Evolutionary conservation across 768 basidiomycete genomes (phyloP), one percentile per base, ranked within the genome.

Genomic region (Rickenella mellea): DNA sequence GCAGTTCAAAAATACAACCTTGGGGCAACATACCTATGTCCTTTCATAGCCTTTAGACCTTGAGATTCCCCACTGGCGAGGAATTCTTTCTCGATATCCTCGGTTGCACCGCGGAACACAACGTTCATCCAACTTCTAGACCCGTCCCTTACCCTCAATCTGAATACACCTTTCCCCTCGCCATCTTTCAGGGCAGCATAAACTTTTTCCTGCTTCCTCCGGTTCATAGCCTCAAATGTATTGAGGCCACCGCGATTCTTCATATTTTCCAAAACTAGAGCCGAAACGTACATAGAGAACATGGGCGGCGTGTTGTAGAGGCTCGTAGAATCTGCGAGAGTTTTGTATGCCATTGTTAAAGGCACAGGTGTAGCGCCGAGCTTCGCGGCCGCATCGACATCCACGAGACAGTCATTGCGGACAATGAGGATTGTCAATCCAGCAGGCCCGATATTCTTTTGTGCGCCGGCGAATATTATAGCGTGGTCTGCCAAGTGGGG

Each of bases 391-490:
- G 78, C 80, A 51, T 91, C 84, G 37, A 88, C 82, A 57, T 87
- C 89, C 55, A 93, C 90, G 55, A 97, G 69, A 58, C 93, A 83
- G 64, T 96, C 92, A 45, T 94, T 78, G n/a, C 88, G 78, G 17
- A 97, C 88, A 64, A 99, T 96, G 52, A 93, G 67, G 60, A 99
- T 76, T 11, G 90, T 91, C 19, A 96, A 67, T 1, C 96, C 96
- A 0, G 96, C 82, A 2, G 96, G 96, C 6, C 94, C 93, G 39
- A 98, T 67, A 61, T 99, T 99, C 71, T 99, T 99, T 66, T 99
- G 96, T 19, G 86, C 96, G 36, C 96, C 96, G 6, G 93, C 96
- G 58, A 83, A 98, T 53, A 99, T 84, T 55, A 98, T 71, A 4
- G 91, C 93, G 60, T 97, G 92, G 60, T 87, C 86, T 22, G 78